Conservation (phyloP, 495 filamentous ascomycete genomes). For the Penicillium cosmopolitanum region DNA sequence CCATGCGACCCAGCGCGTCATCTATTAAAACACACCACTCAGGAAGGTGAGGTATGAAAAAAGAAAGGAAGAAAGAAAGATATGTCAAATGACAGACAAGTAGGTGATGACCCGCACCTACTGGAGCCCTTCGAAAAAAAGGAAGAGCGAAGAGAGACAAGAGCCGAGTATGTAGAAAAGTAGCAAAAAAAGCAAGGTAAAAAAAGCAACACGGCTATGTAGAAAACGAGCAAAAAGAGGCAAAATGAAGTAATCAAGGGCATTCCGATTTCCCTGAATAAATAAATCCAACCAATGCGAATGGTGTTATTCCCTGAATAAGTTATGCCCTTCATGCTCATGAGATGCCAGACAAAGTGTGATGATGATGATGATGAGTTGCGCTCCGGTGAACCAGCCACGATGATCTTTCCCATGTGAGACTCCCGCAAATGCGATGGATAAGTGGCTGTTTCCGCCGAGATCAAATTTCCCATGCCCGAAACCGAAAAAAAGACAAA, state of each 20-base stretch:
- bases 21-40: constrained; percentile 22
- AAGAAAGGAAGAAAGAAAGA: not conserved
- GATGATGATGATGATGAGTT: constrained; percentile 25
- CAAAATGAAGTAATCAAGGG: not conserved
- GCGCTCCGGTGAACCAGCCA: constrained; percentile 35
- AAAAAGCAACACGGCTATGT: constrained; percentile 2
- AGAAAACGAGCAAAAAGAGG: constrained; percentile 5
- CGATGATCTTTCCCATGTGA: constrained; percentile 23
- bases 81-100: constrained; percentile 14
- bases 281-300: constrained; percentile 13
- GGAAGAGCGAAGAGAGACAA: not conserved
- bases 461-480: constrained; percentile 19
- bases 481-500: not conserved
- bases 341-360: constrained; percentile 18
- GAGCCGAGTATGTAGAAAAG: not conserved
- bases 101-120: constrained; percentile 16
- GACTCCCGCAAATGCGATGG: constrained; percentile 37
- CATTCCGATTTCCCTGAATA: constrained; percentile 5
- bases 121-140: not conserved
- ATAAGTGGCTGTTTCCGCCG: constrained; percentile 18
- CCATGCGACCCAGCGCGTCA: constrained; percentile 24
- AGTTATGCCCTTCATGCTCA: constrained; percentile 15
- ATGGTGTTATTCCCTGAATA: constrained; percentile 17
- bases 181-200: not conserved
- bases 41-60: not conserved